Conservation (phyloP, 768 basidiomycete species). For the Mycena haematopus region DNA sequence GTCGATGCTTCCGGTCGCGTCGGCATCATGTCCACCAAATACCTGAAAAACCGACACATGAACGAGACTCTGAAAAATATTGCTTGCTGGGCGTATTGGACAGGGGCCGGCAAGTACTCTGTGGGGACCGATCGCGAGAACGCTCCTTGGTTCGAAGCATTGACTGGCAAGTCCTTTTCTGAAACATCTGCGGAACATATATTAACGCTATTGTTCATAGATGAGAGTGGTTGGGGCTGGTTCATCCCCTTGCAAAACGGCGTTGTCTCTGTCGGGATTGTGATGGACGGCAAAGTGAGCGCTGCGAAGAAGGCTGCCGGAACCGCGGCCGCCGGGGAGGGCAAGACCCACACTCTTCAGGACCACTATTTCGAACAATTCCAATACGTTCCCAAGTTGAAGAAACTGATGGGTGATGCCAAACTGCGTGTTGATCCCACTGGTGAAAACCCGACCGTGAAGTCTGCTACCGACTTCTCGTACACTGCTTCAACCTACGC, state of each 20-base stretch:
- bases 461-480: conserved; percentile 41
- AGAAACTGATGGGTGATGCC: conserved; percentile 36
- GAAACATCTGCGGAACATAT: neutral
- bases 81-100: conserved; percentile 56
- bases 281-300: conserved; percentile 39
- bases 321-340: conserved; percentile 6
- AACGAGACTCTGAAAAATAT: conserved; percentile 55
- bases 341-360: conserved; percentile 28
- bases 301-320: conserved; percentile 31
- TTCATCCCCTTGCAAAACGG: conserved; percentile 45
- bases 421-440: conserved; percentile 31
- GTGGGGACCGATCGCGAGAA: conserved; percentile 21
- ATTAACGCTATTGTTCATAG: conserved; percentile 27
- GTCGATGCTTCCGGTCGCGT: conserved; percentile 58
- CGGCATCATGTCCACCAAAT: conserved; percentile 55
- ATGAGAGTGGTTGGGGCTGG: conserved; percentile 49
- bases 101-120: conserved; percentile 36
- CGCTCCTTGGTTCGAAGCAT: conserved; percentile 21
- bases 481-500: conserved; percentile 41
- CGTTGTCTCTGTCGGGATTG: conserved; percentile 44
- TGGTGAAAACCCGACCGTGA: conserved; percentile 28
- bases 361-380: conserved; percentile 45
- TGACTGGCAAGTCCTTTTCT: conserved; percentile 9
- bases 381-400: conserved; percentile 41
- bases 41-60: conserved; percentile 52